These are phyloP conservation scores for Actinomortierella wolfii DNA, from an alignment of 371 early-diverging fungal genomes.

Conservation along the genomic window DNA sequence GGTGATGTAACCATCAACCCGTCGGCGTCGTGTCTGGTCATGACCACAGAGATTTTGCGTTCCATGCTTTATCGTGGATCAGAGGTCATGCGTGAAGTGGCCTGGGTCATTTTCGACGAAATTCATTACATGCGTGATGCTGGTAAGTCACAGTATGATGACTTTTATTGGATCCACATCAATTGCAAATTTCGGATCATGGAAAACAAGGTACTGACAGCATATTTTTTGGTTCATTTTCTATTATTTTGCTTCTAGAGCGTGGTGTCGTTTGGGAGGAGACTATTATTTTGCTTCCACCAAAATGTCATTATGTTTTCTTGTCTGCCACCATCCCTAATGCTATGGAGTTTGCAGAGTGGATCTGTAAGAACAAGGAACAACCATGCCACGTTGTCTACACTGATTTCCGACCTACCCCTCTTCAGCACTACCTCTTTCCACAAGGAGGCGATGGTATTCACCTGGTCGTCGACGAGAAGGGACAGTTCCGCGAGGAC, in stretches of 20 bases:
- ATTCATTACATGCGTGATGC: conserved; percentile 99
- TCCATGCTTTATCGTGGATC: conserved; percentile 99
- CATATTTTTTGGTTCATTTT: no score
- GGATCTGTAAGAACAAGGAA: conserved; percentile 97
- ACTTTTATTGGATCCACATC: no score
- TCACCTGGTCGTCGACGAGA: conserved; percentile 96
- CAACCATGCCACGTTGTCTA: conserved; percentile 99
- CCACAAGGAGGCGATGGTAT: conserved; percentile 95
- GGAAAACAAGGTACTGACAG: no score
- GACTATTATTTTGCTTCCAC: conserved; percentile 96
- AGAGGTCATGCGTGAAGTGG: conserved; percentile 98
- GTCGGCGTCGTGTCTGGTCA: conserved; percentile 96
- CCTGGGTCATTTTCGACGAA: conserved; percentile 99
- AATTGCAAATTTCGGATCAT: no score
- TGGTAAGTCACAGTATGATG: conserved; percentile 49
- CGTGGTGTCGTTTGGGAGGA: conserved; percentile 99
- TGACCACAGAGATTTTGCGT: conserved; percentile 99
- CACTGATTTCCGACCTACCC: conserved; percentile 99
- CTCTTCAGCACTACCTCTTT: conserved; percentile 97
- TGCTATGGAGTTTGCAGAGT: conserved; percentile 99
- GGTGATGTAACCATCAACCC: conserved; percentile 99
- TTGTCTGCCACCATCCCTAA: conserved; percentile 99
- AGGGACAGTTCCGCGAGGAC: conserved; percentile 91
- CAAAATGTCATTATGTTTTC: conserved; percentile 95
- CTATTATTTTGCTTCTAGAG: conserved; percentile 47